Evolutionary conservation across 202 grass and related monocot species (phyloP), one percentile per base, ranked within the genome.

Genomic region (Hordeum pubiflorum): DNA sequence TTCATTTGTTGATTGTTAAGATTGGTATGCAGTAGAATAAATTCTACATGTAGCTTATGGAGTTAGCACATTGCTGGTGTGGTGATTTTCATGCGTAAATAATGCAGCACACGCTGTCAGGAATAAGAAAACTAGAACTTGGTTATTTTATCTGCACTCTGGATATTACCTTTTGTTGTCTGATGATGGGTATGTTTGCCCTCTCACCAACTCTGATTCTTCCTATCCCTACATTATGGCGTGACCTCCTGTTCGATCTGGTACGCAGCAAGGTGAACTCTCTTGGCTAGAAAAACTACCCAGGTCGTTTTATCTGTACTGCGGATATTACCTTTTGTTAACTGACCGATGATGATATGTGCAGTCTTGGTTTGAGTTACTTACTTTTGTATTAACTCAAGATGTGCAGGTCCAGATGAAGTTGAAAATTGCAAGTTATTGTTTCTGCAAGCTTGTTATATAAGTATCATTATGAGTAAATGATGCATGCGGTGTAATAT

Each of bases 201-300:
- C 1, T 9, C 44, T 37, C 50, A 80, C 20, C 27, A 12, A 7
- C 37, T 23, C 26, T 5, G 13, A 22, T 7, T 2, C 0, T 15
- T 44, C 7, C 7, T 55, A 8, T 65, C 70, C 70, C 3, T 83
- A 76, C 44, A 32, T 75, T 71, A 76, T 68, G 65, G 65, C 65
- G n/a, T 68, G 65, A 36, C 65, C 65, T 68, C 65, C 36, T 11
- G 12, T 37, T 83, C n/a, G n/a, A n/a, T n/a, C 75, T 83, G 71
- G 36, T 67, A 10, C 33, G 60, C 46, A 32, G 5, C 4, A 26
- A 41, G 17, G 18, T 7, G 46, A 52, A 1, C 7, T 20, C 55
- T 83, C 11, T 44, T 39, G 63, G 10, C 63, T 68, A n/a, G 0
- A 68, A 40, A 14, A 44, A 44, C 41, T 44, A 44, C 33, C 38